Base-by-base conservation (phyloP, 495 filamentous ascomycete species). In the Evernia prunastri region DNA sequence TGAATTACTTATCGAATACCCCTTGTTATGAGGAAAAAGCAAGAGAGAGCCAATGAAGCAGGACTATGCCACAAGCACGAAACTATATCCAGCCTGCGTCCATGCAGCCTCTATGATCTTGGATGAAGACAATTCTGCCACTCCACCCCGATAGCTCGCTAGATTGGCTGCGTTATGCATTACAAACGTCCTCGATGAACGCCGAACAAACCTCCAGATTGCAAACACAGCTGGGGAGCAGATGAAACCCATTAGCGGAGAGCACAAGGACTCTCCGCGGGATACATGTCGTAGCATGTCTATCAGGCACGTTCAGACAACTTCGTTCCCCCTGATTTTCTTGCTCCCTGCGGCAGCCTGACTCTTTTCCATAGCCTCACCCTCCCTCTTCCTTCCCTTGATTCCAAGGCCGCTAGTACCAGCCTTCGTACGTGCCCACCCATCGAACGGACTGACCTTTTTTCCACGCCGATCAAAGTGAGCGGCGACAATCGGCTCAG, bases 361-460 rank as follows among this genome's bases (percentile, higher is more conserved):
- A 17, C 65, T 66, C 51, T 65, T 66, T 27, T 71, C 64, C 29
- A 81, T 61, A 2, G 68, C 62, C 10, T 81, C 79, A 6, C 54
- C 56, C 31, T 72, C 67, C 65, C 81, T 78, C 75, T 84, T 84
- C 61, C 75, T 76, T 5, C 67, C 68, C 42, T 75, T 77, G 4
- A 47, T 39, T 12, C 57, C 65, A 56, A 0, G 10, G 2, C n/a
- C 53, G 29, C 68, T 36, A 54, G 67, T 47, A 43, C 68, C 59
- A 69, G 70, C 72, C 78, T 90, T 90, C 65, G 80, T 82, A 25
- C 86, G 81, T 45, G 77, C 76, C 86, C 87, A 90, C 57, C 75
- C 75, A 66, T 84, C 82, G 66, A 90, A 91, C 1, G 87, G 85
- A 68, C 86, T 89, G 17, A 74, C 73, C 66, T 81, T 84, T 54